Percentiles rank a stretch among this genome's conserved stretches.
Conservation (phyloP, 768 basidiomycete genomes). For the Macrocybe gigantea region DNA sequence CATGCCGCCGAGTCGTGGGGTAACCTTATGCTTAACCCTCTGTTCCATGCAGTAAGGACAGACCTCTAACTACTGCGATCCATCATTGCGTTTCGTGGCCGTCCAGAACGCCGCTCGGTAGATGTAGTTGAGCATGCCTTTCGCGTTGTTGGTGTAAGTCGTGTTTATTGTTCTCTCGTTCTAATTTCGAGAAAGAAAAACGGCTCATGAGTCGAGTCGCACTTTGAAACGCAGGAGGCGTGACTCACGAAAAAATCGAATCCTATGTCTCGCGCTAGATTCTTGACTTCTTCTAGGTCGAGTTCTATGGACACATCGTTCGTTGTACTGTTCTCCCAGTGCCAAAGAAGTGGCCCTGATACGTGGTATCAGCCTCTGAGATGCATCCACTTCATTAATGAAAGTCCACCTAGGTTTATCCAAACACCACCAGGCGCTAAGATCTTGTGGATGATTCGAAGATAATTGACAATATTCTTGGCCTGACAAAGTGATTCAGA, state of each 20-base stretch:
- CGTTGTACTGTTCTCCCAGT: slow-evolving; percentile 85
- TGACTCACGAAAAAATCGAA: slow-evolving; percentile 71
- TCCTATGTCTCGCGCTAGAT: slow-evolving; percentile 64
- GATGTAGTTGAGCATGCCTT: slow-evolving; percentile 78
- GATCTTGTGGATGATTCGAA: slow-evolving; percentile 79
- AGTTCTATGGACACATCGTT: slow-evolving; percentile 84
- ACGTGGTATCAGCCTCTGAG: not conserved
- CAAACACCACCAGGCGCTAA: slow-evolving; percentile 84
- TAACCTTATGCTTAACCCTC: no score
- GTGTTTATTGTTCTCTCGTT: slow-evolving; percentile 77
- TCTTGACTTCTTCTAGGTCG: slow-evolving; percentile 84
- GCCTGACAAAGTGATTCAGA: slow-evolving; percentile 43
- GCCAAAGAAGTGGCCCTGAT: slow-evolving; percentile 90
- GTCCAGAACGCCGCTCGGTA: slow-evolving; percentile 87
- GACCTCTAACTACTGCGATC: no score
- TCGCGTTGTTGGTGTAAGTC: slow-evolving; percentile 80
- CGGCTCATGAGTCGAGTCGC: not conserved
- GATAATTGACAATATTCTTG: slow-evolving; percentile 87
- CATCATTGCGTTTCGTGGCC: slow-evolving; percentile 35
- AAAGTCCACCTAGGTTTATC: slow-evolving; percentile 73
- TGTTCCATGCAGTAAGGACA: no score
- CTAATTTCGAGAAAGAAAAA: slow-evolving; percentile 28
- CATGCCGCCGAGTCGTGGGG: no score
- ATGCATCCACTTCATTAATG: slow-evolving; percentile 1
- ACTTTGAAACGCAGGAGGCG: not conserved